Percentiles rank a stretch among this genome's conserved stretches.
phyloP scores from a whole-genome alignment of 495 filamentous ascomycete genomes.

The Penicillium mononematosum region DNA sequence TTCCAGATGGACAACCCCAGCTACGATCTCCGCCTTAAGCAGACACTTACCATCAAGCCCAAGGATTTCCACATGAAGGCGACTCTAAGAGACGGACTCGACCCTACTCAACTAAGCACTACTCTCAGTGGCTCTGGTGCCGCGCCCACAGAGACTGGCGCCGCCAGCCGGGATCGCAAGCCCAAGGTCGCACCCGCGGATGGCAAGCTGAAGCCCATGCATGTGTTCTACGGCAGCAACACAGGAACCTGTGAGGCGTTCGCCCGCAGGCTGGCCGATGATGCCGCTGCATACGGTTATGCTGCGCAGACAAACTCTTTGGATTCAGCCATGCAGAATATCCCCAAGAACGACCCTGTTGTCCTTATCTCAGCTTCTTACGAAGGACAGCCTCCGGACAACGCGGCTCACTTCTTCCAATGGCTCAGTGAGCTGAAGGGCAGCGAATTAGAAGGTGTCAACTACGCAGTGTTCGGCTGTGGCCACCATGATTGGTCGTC shows the following conservation, averaged over 20 bases:
- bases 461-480: conserved; percentile 63
- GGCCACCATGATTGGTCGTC: conserved; percentile 59
- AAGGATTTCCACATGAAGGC: conserved; percentile 70
- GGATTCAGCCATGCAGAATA: conserved; percentile 59
- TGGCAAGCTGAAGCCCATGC: conserved; percentile 47
- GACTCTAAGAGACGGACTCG: conserved; percentile 55
- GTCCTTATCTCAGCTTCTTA: conserved; percentile 70
- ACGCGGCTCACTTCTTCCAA: conserved; percentile 65
- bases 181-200: conserved; percentile 16
- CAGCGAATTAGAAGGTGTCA: conserved; percentile 48
- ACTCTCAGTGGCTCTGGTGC: conserved; percentile 37
- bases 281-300: conserved; percentile 59
- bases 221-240: conserved; percentile 72
- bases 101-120: conserved; percentile 56
- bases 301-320: conserved; percentile 54
- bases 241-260: conserved; percentile 73
- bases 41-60: conserved; percentile 76
- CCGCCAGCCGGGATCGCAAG: conserved; percentile 25
- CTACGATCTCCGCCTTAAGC: conserved; percentile 60
- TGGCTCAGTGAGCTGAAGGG: conserved; percentile 60
- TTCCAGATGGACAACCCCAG: conserved; percentile 55
- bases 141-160: conserved; percentile 12
- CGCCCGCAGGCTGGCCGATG: conserved; percentile 59
- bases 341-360: conserved; percentile 62
- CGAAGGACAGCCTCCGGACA: conserved; percentile 74